These are phyloP conservation scores for Dissophora globulifera DNA, from an alignment of 192 early-diverging fungal genomes.

Conservation along the genomic window DNA sequence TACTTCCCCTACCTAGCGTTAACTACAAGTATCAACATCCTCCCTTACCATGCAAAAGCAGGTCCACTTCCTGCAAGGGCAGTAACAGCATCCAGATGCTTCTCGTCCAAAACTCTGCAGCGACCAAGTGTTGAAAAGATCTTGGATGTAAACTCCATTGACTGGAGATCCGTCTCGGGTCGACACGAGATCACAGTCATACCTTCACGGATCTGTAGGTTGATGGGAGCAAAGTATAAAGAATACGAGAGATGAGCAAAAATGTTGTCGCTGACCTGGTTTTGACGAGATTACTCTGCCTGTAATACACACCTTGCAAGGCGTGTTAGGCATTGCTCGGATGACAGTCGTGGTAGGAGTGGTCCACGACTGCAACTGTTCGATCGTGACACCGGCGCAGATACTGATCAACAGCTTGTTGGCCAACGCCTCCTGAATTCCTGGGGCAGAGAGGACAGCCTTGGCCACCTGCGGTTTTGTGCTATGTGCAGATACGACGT, in stretches of 20 bases:
- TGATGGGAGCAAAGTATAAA: no score
- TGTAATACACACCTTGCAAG: conserved; percentile 57
- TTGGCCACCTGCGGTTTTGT: conserved; percentile 65
- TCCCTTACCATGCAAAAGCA: conserved; percentile 65
- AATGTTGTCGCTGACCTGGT: no score
- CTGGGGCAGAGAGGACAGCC: conserved; percentile 54
- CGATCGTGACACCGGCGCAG: conserved; percentile 62
- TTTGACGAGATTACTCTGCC: no score
- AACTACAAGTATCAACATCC: no score
- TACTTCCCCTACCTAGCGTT: no score
- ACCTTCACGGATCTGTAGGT: conserved; percentile 59
- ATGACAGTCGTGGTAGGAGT: conserved; percentile 57
- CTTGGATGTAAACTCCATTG: conserved; percentile 51
- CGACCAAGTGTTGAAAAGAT: conserved; percentile 64
- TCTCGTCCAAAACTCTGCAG: conserved; percentile 60
- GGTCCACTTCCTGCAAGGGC: conserved; percentile 64
- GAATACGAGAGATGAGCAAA: no score
- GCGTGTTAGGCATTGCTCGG: conserved; percentile 68
- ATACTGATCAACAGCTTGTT: conserved; percentile 62
- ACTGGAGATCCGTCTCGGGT: conserved; percentile 42
- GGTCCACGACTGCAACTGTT: conserved; percentile 59
- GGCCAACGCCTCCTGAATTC: conserved; percentile 53
- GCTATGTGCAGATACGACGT: conserved; percentile 12
- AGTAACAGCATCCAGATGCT: conserved; percentile 65
- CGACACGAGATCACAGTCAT: conserved; percentile 63